These are phyloP conservation scores for Lichtheimia ornata DNA, from an alignment of 371 early-diverging fungal genomes.

Conservation along the genomic window DNA sequence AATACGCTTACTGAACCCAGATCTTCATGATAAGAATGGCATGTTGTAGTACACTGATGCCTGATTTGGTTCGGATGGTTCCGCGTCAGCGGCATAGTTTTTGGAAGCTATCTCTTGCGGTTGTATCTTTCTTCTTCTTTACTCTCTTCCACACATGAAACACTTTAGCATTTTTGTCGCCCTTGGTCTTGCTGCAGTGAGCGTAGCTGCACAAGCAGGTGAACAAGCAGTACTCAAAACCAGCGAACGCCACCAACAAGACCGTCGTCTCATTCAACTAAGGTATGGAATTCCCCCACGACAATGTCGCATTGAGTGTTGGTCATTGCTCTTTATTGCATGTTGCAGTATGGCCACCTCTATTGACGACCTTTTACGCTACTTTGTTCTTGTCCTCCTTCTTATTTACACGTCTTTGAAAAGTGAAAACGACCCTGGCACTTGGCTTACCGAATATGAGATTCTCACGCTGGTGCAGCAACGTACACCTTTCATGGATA, in stretches of 20 bases:
- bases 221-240: neutral
- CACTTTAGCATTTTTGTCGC: neutral
- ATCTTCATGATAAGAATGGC: too few relatives aligned
- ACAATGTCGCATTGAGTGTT: neutral
- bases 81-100: slow-evolving; percentile 1
- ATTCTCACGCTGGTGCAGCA: slow-evolving; percentile 67
- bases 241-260: neutral
- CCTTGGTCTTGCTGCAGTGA: neutral
- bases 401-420: neutral
- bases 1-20: too few relatives aligned
- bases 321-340: neutral
- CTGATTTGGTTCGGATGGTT: too few relatives aligned
- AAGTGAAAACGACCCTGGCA: slow-evolving; percentile 6
- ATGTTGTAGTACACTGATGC: too few relatives aligned
- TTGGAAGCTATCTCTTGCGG: neutral
- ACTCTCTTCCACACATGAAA: neutral
- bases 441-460: slow-evolving; percentile 68
- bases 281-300: slow-evolving; percentile 8
- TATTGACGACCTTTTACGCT: neutral
- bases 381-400: neutral
- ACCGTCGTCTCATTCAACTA: slow-evolving; percentile 8
- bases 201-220: neutral
- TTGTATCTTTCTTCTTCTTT: neutral
- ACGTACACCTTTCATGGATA: slow-evolving; percentile 82
- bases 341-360: neutral